Percentiles rank a stretch among this genome's conserved stretches.
These are phyloP conservation scores for Ophiostoma sp. DNA, from an alignment of 2,329 filamentous ascomycete species.

Conservation along the genomic window DNA sequence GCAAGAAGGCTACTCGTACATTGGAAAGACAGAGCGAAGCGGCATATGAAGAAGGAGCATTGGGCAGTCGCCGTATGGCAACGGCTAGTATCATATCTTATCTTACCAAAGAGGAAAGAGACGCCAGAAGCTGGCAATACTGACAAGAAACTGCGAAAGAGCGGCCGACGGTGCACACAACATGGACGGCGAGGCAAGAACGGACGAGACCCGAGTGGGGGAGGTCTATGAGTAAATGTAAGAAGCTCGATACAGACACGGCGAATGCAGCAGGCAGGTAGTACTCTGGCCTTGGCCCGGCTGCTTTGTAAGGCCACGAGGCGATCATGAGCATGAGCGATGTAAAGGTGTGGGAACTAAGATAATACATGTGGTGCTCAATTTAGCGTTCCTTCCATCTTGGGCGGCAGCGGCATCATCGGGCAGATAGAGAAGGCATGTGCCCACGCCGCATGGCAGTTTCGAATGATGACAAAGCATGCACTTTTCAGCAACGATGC, in stretches of 20 bases:
- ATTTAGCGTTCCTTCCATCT: background rate
- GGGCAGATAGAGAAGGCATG: background rate
- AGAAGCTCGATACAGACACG: background rate
- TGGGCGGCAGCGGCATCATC: background rate
- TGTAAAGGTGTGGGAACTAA: background rate
- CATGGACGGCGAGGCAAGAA: background rate
- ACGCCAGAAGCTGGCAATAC: background rate
- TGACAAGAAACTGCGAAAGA: background rate
- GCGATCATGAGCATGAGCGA: slow-evolving; percentile 2
- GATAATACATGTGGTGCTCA: background rate
- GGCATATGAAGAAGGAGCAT: background rate
- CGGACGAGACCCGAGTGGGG: background rate
- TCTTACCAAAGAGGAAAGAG: background rate
- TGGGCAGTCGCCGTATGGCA: background rate
- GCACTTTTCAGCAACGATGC: background rate
- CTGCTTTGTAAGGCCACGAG: background rate
- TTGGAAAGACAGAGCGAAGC: background rate
- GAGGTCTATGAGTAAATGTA: background rate
- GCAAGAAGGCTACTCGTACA: background rate
- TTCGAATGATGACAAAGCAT: slow-evolving; percentile 7
- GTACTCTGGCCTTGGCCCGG: slow-evolving; percentile 2
- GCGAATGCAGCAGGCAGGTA: background rate
- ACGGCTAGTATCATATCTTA: background rate
- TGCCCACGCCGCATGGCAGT: background rate
- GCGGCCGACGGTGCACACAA: background rate